These are phyloP conservation scores for Reticulascus tulasneorum DNA, from an alignment of 2,329 filamentous ascomycete species.

Conservation along the genomic window DNA sequence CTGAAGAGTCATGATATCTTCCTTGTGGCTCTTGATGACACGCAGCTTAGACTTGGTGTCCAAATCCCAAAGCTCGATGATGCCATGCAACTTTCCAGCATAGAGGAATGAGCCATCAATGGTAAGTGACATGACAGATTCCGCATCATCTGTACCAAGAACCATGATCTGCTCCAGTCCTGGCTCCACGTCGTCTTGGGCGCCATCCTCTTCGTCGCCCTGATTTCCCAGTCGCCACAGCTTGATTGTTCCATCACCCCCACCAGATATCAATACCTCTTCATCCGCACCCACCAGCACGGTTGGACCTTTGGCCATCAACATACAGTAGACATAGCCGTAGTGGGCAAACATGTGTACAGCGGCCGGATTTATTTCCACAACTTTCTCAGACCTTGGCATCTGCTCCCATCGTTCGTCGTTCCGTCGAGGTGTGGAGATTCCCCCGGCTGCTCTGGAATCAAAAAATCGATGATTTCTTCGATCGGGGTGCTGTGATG, in stretches of 20 bases:
- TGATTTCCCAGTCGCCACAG: constrained; percentile 67
- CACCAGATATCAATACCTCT: constrained; percentile 84
- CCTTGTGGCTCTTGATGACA: constrained; percentile 75
- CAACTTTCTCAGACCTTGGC: constrained; percentile 49
- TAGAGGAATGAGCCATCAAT: constrained; percentile 92
- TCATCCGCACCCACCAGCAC: constrained; percentile 66
- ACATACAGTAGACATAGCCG: constrained; percentile 96
- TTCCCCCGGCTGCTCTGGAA: constrained; percentile 78
- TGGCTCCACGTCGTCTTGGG: constrained; percentile 50
- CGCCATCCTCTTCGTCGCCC: constrained; percentile 31
- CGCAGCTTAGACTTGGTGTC: constrained; percentile 88
- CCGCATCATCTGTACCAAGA: constrained; percentile 57
- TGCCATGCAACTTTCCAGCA: constrained; percentile 79
- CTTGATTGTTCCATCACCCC: constrained; percentile 91
- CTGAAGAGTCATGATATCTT: constrained; percentile 81
- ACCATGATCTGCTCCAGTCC: constrained; percentile 67
- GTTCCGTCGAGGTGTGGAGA: constrained; percentile 69
- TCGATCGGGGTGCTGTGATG: constrained; percentile 67
- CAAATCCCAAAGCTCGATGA: constrained; percentile 94
- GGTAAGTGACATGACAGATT: constrained; percentile 71
- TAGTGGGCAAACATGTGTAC: constrained; percentile 89
- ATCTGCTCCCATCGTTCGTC: constrained; percentile 54
- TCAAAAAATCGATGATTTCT: constrained; percentile 90
- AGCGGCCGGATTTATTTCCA: constrained; percentile 79
- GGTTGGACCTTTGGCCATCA: constrained; percentile 68